A percentile compares a stretch with the other conserved stretches of the same genome.
phyloP scores from a whole-genome alignment of 192 early-diverging fungal genomes.

The Entomortierella beljakovae region DNA sequence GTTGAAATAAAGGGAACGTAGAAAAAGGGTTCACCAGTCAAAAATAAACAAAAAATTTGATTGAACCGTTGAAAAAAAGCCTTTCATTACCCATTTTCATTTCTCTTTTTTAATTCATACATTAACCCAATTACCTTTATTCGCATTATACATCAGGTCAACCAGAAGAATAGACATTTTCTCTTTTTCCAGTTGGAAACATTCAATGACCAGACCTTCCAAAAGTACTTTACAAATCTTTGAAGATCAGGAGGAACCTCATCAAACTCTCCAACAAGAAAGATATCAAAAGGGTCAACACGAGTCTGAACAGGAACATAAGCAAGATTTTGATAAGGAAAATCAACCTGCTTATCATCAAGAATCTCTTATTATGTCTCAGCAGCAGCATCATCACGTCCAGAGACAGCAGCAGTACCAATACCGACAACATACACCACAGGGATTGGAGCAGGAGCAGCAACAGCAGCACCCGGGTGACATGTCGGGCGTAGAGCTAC shows the following conservation, averaged over 20 bases:
- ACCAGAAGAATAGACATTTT: too few species aligned
- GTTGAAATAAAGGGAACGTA: too few species aligned
- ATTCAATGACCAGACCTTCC: neutral
- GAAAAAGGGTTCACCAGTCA: too few species aligned
- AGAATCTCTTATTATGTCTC: neutral
- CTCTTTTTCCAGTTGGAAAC: neutral
- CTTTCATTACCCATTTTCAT: too few species aligned
- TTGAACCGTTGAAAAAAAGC: too few species aligned
- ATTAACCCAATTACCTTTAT: too few species aligned
- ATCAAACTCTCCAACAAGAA: neutral
- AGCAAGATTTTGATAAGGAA: neutral
- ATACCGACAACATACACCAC: slow-evolving; percentile 13
- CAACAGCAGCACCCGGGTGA: slow-evolving; percentile 10
- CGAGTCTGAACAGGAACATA: neutral
- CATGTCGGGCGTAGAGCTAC: slow-evolving; percentile 2
- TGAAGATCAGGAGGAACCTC: slow-evolving; percentile 10
- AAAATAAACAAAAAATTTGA: too few species aligned
- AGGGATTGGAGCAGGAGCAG: neutral
- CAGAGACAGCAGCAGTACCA: slow-evolving; percentile 22
- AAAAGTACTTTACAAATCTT: neutral
- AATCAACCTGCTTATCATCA: neutral
- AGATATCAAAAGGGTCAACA: neutral
- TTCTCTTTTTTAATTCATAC: too few species aligned
- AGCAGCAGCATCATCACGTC: neutral
- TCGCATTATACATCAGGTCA: too few species aligned